These are phyloP conservation scores for Xylaria sp. DNA, from an alignment of 2,329 filamentous ascomycete genomes.

Conservation along the genomic window DNA sequence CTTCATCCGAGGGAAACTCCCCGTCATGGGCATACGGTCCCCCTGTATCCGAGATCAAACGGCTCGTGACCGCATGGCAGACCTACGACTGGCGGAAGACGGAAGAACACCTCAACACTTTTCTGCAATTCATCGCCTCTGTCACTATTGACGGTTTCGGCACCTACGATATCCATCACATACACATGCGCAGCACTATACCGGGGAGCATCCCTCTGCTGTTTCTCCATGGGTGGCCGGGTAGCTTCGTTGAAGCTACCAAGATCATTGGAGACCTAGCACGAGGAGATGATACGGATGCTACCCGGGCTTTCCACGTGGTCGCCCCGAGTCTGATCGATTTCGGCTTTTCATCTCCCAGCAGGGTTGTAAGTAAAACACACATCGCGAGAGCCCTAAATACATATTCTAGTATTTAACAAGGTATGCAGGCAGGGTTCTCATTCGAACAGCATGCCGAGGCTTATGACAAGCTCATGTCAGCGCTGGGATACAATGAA, in stretches of 20 bases:
- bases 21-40: slow-evolving; percentile 50
- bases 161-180: slow-evolving; percentile 70
- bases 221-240: slow-evolving; percentile 31
- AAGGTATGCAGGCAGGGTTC: slow-evolving; percentile 6
- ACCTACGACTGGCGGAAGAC: slow-evolving; percentile 66
- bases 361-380: slow-evolving; percentile 9
- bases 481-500: slow-evolving; percentile 24
- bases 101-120: slow-evolving; percentile 67
- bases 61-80: slow-evolving; percentile 60
- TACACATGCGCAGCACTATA: slow-evolving; percentile 65
- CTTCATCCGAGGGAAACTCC: background rate
- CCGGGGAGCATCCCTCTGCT: slow-evolving; percentile 20
- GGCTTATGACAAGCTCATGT: slow-evolving; percentile 30
- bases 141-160: slow-evolving; percentile 68
- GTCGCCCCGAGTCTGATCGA: slow-evolving; percentile 23
- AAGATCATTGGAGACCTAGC: slow-evolving; percentile 15
- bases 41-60: slow-evolving; percentile 49
- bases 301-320: slow-evolving; percentile 17
- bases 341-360: slow-evolving; percentile 30
- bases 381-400: background rate
- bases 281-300: background rate
- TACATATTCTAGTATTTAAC: background rate
- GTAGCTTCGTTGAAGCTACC: slow-evolving; percentile 20
- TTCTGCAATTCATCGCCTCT: slow-evolving; percentile 67
- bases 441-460: slow-evolving; percentile 28